phyloP scores from a whole-genome alignment of 2,329 filamentous ascomycete genomes.

The Epichloe hybrida region DNA sequence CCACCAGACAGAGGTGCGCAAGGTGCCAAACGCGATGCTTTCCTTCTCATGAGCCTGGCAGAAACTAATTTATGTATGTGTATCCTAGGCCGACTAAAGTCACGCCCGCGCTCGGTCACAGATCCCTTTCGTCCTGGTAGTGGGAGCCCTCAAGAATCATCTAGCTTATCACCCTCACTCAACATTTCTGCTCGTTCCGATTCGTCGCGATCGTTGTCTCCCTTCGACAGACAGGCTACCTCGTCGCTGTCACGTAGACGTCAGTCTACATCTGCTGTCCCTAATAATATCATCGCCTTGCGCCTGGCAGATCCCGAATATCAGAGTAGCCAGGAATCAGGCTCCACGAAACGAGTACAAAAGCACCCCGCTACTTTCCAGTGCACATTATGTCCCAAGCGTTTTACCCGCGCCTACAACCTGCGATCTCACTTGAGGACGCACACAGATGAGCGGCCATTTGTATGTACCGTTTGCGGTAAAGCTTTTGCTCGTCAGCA shows the following conservation, averaged over 20 bases:
- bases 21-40: background rate
- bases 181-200: conserved; percentile 31
- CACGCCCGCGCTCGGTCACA: conserved; percentile 42
- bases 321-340: conserved; percentile 48
- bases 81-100: conserved; percentile 30
- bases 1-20: conserved; percentile 58
- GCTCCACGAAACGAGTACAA: conserved; percentile 68
- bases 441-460: conserved; percentile 92
- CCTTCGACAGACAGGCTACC: conserved; percentile 37
- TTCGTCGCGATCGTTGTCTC: conserved; percentile 43
- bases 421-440: conserved; percentile 88
- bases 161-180: conserved; percentile 37
- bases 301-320: conserved; percentile 82
- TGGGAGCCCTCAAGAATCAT: conserved; percentile 25
- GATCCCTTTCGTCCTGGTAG: conserved; percentile 43
- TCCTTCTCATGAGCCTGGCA: background rate
- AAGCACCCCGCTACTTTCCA: conserved; percentile 98
- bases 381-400: conserved; percentile 83
- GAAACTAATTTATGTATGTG: background rate
- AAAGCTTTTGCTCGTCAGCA: conserved; percentile 97
- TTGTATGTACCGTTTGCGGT: conserved; percentile 91
- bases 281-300: conserved; percentile 62
- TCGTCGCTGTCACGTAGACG: conserved; percentile 27
- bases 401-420: conserved; percentile 94
- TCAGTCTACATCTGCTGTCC: conserved; percentile 51